These are phyloP conservation scores for Chlamydomonas schloesseri DNA, from an alignment of 139 green algal species.

Conservation along the genomic window DNA sequence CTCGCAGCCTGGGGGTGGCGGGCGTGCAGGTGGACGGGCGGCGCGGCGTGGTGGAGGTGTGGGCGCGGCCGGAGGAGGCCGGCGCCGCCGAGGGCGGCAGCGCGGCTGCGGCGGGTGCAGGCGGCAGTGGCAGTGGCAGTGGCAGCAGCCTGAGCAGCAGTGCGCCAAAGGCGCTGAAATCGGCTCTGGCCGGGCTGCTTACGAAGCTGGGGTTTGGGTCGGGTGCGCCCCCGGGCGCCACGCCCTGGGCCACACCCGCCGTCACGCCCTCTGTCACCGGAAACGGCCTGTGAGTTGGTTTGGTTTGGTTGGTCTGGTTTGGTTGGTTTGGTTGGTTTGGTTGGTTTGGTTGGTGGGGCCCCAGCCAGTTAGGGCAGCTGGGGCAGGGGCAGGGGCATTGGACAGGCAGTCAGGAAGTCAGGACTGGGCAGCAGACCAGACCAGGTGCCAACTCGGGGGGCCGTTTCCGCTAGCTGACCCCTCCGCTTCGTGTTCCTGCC, in stretches of 20 bases:
- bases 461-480: too few relatives aligned
- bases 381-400: too few relatives aligned
- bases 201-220: constrained; percentile 1
- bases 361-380: too few relatives aligned
- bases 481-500: not conserved
- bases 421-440: too few relatives aligned
- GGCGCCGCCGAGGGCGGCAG: not conserved
- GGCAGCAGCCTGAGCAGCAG: not conserved
- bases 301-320: not conserved
- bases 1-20: constrained; percentile 14
- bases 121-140: not conserved
- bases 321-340: not conserved
- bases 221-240: not conserved
- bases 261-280: not conserved
- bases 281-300: not conserved
- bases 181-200: not conserved
- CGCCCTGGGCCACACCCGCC: not conserved
- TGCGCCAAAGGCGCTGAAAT: not conserved
- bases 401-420: too few relatives aligned
- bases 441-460: too few relatives aligned
- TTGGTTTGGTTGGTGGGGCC: not conserved
- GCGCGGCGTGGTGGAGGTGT: constrained; percentile 35
- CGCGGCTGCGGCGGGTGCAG: too few relatives aligned
- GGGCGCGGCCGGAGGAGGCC: not conserved
- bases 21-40: constrained; percentile 36